These are phyloP conservation scores for Hylodesmum podocarpum DNA, from an alignment of 306 rosid genomes.

Conservation along the genomic window DNA sequence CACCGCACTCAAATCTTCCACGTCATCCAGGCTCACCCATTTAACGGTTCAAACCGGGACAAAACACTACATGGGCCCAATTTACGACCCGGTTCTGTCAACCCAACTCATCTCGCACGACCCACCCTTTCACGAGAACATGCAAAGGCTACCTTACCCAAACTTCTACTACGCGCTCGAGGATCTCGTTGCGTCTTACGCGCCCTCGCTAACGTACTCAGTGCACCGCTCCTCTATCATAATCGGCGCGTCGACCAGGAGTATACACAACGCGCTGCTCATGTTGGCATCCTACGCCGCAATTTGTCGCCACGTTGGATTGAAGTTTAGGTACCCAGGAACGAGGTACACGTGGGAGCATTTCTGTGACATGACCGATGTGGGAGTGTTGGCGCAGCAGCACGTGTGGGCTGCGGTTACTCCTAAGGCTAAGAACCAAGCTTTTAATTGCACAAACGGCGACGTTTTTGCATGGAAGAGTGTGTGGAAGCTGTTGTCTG, in stretches of 20 bases:
- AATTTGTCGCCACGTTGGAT: constrained; percentile 25
- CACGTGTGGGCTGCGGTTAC: constrained; percentile 52
- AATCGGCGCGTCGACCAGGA: constrained; percentile 28
- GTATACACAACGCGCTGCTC: constrained; percentile 7
- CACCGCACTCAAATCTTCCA: constrained; percentile 10
- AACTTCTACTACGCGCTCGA: constrained; percentile 50
- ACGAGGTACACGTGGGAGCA: constrained; percentile 48
- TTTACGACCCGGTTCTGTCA: background rate
- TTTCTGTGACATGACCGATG: constrained; percentile 45
- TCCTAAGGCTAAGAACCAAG: constrained; percentile 21
- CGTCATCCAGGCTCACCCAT: constrained; percentile 13
- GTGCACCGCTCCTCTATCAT: constrained; percentile 42
- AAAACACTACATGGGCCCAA: constrained; percentile 50
- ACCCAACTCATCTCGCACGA: constrained; percentile 15
- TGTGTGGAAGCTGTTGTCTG: constrained; percentile 25
- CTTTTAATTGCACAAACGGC: constrained; percentile 45
- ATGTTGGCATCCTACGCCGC: constrained; percentile 20
- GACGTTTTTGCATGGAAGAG: constrained; percentile 44
- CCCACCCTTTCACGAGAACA: constrained; percentile 33
- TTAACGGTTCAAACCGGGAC: constrained; percentile 46
- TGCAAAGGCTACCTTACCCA: constrained; percentile 34
- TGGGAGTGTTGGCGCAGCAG: constrained; percentile 38
- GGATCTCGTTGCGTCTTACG: constrained; percentile 18
- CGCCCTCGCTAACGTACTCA: constrained; percentile 13
- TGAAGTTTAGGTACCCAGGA: constrained; percentile 37